Evolutionary conservation across 805 yeast genomes (phyloP).

Genomic region (Wickerhamiella hasegawae): DNA sequence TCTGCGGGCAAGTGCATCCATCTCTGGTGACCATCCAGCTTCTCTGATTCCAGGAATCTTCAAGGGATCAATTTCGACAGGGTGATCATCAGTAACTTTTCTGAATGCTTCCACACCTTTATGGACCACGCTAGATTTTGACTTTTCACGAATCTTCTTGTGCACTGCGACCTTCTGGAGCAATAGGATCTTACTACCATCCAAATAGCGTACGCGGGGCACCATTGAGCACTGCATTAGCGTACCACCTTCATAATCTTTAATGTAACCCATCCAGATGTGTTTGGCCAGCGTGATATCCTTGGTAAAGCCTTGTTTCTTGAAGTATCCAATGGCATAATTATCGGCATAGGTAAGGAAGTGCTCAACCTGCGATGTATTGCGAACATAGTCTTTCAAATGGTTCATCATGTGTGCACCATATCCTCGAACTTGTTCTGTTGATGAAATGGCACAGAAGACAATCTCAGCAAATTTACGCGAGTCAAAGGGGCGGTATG

Average conservation of each 20-base stretch:
- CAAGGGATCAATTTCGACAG: slow-evolving; percentile 46
- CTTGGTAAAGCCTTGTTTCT: slow-evolving; percentile 95
- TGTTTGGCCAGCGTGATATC: slow-evolving; percentile 75
- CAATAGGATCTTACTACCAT: slow-evolving; percentile 68
- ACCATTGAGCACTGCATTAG: slow-evolving; percentile 94
- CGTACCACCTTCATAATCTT: slow-evolving; percentile 98
- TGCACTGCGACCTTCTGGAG: slow-evolving; percentile 86
- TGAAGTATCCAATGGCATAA: slow-evolving; percentile 96
- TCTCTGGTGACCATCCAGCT: slow-evolving; percentile 96
- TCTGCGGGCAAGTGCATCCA: slow-evolving; percentile 90
- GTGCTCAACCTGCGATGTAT: slow-evolving; percentile 71
- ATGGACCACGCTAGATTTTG: slow-evolving; percentile 64
- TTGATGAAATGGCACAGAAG: slow-evolving; percentile 92
- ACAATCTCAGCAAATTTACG: slow-evolving; percentile 95
- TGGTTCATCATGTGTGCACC: slow-evolving; percentile 99
- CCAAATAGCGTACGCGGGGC: slow-evolving; percentile 76
- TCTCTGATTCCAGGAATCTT: slow-evolving; percentile 80
- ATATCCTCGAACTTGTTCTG: slow-evolving; percentile 96
- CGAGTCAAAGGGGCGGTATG: slow-evolving; percentile 83
- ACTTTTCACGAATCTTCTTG: slow-evolving; percentile 54
- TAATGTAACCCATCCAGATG: slow-evolving; percentile 96
- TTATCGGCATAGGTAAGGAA: slow-evolving; percentile 95
- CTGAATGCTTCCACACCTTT: slow-evolving; percentile 67
- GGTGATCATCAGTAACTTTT: slow-evolving; percentile 19
- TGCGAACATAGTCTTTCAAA: slow-evolving; percentile 82